Base-by-base conservation (phyloP, 2,329 filamentous ascomycete genomes). In the Neoarthrinium moseri region DNA sequence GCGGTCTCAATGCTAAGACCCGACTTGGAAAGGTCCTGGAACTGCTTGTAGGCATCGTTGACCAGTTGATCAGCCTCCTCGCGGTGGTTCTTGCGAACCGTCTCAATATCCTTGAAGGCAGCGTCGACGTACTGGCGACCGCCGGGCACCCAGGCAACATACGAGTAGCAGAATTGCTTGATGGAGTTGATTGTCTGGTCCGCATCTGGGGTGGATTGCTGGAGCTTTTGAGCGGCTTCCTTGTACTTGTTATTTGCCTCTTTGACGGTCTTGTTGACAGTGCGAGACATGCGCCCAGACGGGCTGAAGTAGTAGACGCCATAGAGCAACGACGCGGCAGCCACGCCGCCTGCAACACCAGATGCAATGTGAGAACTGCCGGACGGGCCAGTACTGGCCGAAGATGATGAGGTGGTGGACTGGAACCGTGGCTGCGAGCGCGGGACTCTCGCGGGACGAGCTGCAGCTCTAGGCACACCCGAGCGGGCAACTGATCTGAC, bases 101-200 rank as follows among this genome's bases (percentile, higher is more conserved):
- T 79, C 39, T 90, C 86, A 34, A 88, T 71, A 54, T 90, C 86
- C 20, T 85, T 72, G 65, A 91, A 91, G 0, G 79, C 80, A 2
- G 73, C 66, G 58, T 91, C 84, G 38, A 91, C 79, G 56, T 87
- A 89, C 37, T 73, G 67, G 23, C 78, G 77, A 2, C 83, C 86
- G 11, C 87, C 87, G 0, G 87, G 87, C 23, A 91, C 78, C 73
- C 85, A 88, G 3, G 71, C 72, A 2, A 85, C 84, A 58, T 91
- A 91, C 20, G 81, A 81, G 59, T 81, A 81, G 22, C 81, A 80
- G 11, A 84, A 82, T 47, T 81, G 70, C 57, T 82, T 81, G 49
- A 91, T 76, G 69, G 78, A 84, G 49, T 77, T 66, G 30, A 88
- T 70, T 1, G 86, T 84, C 63, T 87, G 76, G 51, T 87, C 84